Evolutionary conservation across 345 rosid genomes (phyloP), one percentile per base, ranked within the genome.

Genomic region (Reutealis trisperma): DNA sequence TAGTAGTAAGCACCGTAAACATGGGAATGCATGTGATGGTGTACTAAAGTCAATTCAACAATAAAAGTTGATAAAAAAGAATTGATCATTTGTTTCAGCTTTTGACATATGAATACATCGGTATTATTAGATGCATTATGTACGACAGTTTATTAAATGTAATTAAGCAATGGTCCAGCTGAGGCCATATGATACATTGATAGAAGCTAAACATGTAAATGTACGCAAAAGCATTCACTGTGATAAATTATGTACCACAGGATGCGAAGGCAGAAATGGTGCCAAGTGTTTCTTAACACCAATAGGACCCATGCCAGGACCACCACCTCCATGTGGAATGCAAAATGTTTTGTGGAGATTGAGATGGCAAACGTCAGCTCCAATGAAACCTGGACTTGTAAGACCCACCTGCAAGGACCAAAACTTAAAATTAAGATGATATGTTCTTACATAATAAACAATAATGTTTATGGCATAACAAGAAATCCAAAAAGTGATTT

Each of bases 231-330:
- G 61, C 41, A 25, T 45, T 59, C 41, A 19, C 62, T 41, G 67
- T 21, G 52, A 72, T 25, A 16, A 21, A 75, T 71, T 65, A 80
- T 83, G 30, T 89, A 96, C 99, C 91, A 96, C 98, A 63, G 98
- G 99, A 81, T 96, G 99, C 4, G 97, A 93, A 84, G 99, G 98
- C 75, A 96, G 82, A 80, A 90, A 96, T 42, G 98, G 95, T 76
- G 99, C 98, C 85, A 96, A 85, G 75, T 96, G 99, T 75, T 92
- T 87, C 91, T 94, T 94, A 81, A 96, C 99, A 70, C 99, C 98
- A 74, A 96, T 92, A 74, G 99, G 99, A 59, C 99, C 99, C 99
- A 96, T 96, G 74, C 99, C 99, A 70, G 98, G 98, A 80, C 99
- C 98, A 63, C 99, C 99, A 80, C 99, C 98, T 68, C 97, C 98